A percentile compares a stretch with the other conserved stretches of the same genome.
Evolutionary conservation across 306 rosid genomes (phyloP).

Genomic region (Rosa persica): DNA sequence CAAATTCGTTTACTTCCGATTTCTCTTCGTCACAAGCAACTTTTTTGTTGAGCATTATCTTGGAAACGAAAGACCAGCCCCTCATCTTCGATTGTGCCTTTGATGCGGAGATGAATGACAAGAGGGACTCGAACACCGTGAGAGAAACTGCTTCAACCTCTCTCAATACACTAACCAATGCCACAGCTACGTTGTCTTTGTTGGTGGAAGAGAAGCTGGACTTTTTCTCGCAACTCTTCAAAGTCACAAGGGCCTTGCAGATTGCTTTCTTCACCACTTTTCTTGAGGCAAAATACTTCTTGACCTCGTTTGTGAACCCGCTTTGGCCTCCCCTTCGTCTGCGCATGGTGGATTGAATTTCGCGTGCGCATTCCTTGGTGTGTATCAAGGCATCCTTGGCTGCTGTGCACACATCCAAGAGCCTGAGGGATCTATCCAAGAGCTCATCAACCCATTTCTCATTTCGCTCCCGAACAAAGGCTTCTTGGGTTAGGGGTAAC

Average conservation of each 20-base stretch:
- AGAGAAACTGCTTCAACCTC: constrained; percentile 39
- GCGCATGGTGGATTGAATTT: constrained; percentile 49
- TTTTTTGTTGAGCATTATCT: constrained; percentile 36
- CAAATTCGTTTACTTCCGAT: constrained; percentile 34
- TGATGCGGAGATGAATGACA: constrained; percentile 39
- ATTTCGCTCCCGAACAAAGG: constrained; percentile 34
- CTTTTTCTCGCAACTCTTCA: constrained; percentile 26
- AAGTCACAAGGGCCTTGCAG: constrained; percentile 36
- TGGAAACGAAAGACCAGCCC: constrained; percentile 44
- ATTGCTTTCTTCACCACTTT: constrained; percentile 47
- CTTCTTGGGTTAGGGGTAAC: constrained; percentile 44
- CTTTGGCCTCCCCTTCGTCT: constrained; percentile 35
- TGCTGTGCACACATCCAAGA: constrained; percentile 43
- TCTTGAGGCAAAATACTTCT: constrained; percentile 46
- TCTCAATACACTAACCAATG: constrained; percentile 29
- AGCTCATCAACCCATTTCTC: constrained; percentile 53
- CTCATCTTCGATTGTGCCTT: constrained; percentile 26
- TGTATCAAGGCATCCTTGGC: constrained; percentile 52
- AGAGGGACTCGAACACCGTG: constrained; percentile 40
- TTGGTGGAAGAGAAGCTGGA: constrained; percentile 1
- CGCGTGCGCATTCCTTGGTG: constrained; percentile 49
- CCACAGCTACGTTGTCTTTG: constrained; percentile 24
- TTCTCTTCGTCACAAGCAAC: constrained; percentile 28
- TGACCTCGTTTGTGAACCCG: constrained; percentile 36
- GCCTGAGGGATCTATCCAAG: constrained; percentile 46